These are phyloP conservation scores for Termitomyces bulborhizus DNA, from an alignment of 768 basidiomycete species.

Conservation along the genomic window DNA sequence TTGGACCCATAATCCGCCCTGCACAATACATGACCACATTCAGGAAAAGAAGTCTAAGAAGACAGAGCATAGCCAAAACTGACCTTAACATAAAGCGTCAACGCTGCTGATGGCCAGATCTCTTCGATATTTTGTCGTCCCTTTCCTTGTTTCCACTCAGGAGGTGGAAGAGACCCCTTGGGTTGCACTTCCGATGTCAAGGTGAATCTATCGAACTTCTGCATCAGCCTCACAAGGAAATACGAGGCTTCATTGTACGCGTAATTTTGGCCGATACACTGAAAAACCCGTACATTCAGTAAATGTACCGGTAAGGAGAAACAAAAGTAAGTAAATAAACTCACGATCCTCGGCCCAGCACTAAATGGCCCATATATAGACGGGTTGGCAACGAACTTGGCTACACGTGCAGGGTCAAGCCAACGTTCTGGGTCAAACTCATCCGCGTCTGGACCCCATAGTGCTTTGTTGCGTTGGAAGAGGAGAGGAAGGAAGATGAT, in stretches of 20 bases:
- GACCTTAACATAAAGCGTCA: constrained; percentile 67
- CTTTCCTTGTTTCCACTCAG: constrained; percentile 44
- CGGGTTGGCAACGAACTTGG: constrained; percentile 48
- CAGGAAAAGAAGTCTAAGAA: neutral
- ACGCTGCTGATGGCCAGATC: constrained; percentile 55
- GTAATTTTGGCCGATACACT: constrained; percentile 73
- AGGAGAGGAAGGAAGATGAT: constrained; percentile 59
- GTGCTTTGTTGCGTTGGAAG: constrained; percentile 56
- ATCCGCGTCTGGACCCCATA: constrained; percentile 76
- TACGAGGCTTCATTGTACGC: constrained; percentile 75
- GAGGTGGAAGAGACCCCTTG: constrained; percentile 51
- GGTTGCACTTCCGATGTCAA: constrained; percentile 61
- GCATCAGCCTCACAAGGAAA: constrained; percentile 61
- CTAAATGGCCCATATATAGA: constrained; percentile 73
- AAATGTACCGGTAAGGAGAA: neutral
- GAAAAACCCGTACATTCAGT: neutral
- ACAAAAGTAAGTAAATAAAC: constrained; percentile 14
- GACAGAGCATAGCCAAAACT: constrained; percentile 9
- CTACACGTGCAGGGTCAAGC: constrained; percentile 52
- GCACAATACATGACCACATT: neutral
- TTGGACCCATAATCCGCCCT: constrained; percentile 60
- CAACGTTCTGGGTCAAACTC: constrained; percentile 78
- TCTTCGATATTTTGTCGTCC: constrained; percentile 50
- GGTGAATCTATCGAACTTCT: constrained; percentile 54
- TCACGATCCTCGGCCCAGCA: constrained; percentile 55